These are phyloP conservation scores for Quercus glauca DNA, from an alignment of 306 rosid genomes.

Conservation along the genomic window DNA sequence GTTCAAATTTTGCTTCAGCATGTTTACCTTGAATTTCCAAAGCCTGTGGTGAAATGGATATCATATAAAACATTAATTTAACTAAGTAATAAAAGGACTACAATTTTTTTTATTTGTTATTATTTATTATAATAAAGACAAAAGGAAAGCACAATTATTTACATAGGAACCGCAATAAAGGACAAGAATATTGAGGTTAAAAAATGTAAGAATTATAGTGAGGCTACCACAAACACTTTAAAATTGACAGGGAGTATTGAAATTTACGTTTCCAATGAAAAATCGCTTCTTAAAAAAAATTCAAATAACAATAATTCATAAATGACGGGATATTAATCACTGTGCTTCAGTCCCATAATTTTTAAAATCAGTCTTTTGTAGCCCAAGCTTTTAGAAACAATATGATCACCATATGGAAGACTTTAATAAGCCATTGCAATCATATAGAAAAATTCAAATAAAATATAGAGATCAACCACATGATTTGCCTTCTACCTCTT, in stretches of 20 bases:
- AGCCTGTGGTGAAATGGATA: conserved; percentile 50
- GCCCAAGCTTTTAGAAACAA: background rate
- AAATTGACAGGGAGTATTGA: background rate
- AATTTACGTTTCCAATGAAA: background rate
- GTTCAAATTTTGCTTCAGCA: conserved; percentile 61
- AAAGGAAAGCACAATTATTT: background rate
- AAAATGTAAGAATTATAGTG: background rate
- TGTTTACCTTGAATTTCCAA: conserved; percentile 81
- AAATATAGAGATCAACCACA: background rate
- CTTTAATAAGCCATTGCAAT: background rate
- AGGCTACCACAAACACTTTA: background rate
- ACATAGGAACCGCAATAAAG: background rate
- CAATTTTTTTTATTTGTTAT: background rate
- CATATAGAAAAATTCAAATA: background rate
- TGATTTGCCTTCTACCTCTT: background rate
- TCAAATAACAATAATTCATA: background rate
- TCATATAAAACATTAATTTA: background rate
- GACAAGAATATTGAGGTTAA: background rate
- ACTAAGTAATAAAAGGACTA: background rate
- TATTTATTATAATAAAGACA: background rate
- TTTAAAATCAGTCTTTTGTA: background rate
- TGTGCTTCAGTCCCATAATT: background rate
- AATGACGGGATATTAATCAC: background rate
- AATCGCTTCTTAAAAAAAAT: background rate
- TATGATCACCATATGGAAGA: background rate